Evolutionary conservation across 2,329 filamentous ascomycete species (phyloP).

Genomic region (Colletotrichum sp.): DNA sequence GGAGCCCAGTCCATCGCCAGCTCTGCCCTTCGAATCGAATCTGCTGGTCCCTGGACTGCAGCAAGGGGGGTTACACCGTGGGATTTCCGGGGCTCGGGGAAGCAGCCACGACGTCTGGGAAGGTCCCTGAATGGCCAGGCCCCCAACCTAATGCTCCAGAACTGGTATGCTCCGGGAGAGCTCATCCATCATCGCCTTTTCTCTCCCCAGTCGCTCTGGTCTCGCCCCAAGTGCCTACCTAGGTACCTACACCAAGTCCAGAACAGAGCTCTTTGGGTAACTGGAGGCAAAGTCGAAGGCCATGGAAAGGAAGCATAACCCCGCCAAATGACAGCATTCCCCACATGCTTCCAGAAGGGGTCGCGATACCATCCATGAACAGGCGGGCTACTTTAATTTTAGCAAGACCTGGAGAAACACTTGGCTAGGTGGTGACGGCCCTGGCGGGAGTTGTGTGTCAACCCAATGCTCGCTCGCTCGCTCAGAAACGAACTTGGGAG

Average conservation of each 20-base stretch:
- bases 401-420: neutral
- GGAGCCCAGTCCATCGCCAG: neutral
- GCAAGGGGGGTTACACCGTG: neutral
- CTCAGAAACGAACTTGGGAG: neutral
- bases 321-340: neutral
- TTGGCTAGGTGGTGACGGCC: neutral
- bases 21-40: neutral
- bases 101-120: neutral
- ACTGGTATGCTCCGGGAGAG: neutral
- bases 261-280: neutral
- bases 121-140: slow-evolving; percentile 1
- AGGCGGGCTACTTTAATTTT: neutral
- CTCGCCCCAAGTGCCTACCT: neutral
- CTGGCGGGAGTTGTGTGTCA: neutral
- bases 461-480: neutral
- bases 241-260: neutral
- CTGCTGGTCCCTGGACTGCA: neutral
- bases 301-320: neutral
- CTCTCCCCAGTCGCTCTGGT: neutral
- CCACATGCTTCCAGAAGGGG: neutral
- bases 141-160: neutral
- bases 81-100: neutral
- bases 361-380: neutral
- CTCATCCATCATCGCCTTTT: neutral
- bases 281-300: neutral